A percentile compares a stretch with the other conserved stretches of the same genome.
These are phyloP conservation scores for Leucocoprinus leucothites DNA, from an alignment of 768 basidiomycete species.

Conservation along the genomic window DNA sequence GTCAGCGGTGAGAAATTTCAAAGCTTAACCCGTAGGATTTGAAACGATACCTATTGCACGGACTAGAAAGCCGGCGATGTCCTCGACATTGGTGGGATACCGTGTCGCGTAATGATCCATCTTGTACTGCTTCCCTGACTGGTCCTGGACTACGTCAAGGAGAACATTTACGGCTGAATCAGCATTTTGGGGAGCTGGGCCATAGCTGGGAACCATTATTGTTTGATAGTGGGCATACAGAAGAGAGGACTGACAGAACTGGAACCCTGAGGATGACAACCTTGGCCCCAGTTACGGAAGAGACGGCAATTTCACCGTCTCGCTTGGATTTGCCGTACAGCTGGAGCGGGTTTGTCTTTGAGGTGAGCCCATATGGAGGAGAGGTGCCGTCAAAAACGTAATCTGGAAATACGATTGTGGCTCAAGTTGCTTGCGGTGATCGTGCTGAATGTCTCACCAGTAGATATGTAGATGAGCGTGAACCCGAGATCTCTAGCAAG, in stretches of 20 bases:
- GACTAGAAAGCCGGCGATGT: conserved; percentile 83
- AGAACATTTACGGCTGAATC: conserved; percentile 91
- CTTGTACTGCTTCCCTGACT: conserved; percentile 83
- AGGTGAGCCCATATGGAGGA: conserved; percentile 80
- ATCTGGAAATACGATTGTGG: conserved; percentile 41
- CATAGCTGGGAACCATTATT: conserved; percentile 57
- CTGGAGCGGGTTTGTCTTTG: conserved; percentile 79
- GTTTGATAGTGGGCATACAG: conserved; percentile 1
- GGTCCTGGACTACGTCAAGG: conserved; percentile 82
- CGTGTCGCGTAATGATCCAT: conserved; percentile 96
- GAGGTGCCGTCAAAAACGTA: conserved; percentile 96
- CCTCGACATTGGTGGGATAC: conserved; percentile 88
- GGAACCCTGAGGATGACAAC: conserved; percentile 83
- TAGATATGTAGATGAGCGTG: conserved; percentile 88
- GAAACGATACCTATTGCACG: conserved; percentile 56
- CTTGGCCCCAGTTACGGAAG: conserved; percentile 54
- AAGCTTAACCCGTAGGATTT: neutral
- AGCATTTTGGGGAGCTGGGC: conserved; percentile 76
- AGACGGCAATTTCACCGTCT: conserved; percentile 80
- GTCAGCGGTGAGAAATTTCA: neutral
- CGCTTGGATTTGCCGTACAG: conserved; percentile 86
- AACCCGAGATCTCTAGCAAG: conserved; percentile 61
- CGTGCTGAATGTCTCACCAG: conserved; percentile 45
- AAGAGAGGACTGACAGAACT: conserved; percentile 58
- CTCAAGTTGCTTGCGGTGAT: neutral